Conservation (phyloP, 2,329 filamentous ascomycete species). For the Pseudogymnoascus sp. region DNA sequence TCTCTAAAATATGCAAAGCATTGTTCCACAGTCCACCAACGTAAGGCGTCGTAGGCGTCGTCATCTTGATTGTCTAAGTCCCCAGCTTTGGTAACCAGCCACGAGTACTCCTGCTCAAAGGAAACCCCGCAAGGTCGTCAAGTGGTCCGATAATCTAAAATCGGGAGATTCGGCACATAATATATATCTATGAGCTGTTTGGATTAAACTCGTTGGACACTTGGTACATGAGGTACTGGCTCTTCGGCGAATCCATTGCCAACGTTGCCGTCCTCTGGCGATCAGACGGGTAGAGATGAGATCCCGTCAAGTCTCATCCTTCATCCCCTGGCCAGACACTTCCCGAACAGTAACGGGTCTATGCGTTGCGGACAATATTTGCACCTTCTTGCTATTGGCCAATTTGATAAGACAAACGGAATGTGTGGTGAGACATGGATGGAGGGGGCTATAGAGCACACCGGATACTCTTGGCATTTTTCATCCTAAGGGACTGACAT, state of each 20-base stretch:
- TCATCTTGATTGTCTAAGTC: constrained; percentile 12
- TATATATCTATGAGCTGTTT: constrained; percentile 11
- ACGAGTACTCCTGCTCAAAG: constrained; percentile 12
- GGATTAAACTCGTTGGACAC: constrained; percentile 10
- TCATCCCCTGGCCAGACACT: background rate
- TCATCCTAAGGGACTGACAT: background rate
- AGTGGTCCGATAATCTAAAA: constrained; percentile 12
- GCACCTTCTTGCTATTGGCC: background rate
- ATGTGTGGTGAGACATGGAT: background rate
- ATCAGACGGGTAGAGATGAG: background rate
- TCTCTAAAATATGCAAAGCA: constrained; percentile 15
- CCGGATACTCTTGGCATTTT: constrained; percentile 5
- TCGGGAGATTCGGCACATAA: constrained; percentile 11
- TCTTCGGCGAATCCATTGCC: constrained; percentile 10
- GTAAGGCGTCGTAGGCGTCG: constrained; percentile 13
- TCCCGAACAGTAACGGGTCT: background rate
- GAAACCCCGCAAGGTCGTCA: constrained; percentile 10
- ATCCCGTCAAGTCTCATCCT: background rate
- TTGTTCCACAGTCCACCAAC: constrained; percentile 13
- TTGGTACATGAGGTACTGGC: constrained; percentile 5
- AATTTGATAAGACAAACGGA: background rate
- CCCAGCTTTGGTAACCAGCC: constrained; percentile 11
- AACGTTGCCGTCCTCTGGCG: background rate
- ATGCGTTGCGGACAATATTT: background rate
- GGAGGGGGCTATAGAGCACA: background rate